A percentile compares a stretch with the other conserved stretches of the same genome.
phyloP scores from a whole-genome alignment of 1,284 basidiomycete species.

The Puccinia sorghi region DNA sequence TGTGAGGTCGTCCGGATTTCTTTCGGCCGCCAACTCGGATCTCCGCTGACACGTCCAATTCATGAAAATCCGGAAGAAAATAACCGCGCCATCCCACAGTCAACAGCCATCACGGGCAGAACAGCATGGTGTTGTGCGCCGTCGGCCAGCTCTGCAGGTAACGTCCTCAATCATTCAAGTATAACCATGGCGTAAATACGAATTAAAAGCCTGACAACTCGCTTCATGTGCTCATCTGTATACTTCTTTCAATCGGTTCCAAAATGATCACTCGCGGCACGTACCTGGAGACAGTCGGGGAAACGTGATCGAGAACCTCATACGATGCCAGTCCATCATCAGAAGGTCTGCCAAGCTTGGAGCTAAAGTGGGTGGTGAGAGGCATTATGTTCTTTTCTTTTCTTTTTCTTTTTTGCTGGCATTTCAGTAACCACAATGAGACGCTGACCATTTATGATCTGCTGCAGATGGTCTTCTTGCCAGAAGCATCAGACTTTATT shows the following conservation, averaged over 20 bases:
- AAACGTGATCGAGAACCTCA: conserved; percentile 19
- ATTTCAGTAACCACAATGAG: background rate
- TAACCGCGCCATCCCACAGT: background rate
- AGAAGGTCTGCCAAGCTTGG: background rate
- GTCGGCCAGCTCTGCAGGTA: conserved; percentile 37
- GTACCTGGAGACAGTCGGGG: background rate
- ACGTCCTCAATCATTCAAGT: background rate
- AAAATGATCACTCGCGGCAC: too few relatives aligned
- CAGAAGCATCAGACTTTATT: conserved; percentile 57
- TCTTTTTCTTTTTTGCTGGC: background rate
- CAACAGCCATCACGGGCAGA: background rate
- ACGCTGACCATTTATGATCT: background rate
- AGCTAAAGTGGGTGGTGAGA: conserved; percentile 11
- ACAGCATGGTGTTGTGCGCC: conserved; percentile 24
- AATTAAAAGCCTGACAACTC: background rate
- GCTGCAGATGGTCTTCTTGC: conserved; percentile 36
- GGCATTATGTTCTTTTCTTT: background rate
- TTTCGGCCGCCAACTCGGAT: background rate
- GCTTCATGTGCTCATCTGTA: too few relatives aligned
- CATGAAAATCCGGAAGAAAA: background rate
- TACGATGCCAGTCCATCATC: conserved; percentile 33
- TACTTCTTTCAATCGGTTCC: background rate
- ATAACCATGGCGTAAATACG: too few relatives aligned
- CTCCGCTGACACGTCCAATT: too few relatives aligned
- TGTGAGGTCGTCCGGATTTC: background rate